Evolutionary conservation across 441 rosid species (phyloP), one percentile per base, ranked within the genome.

Genomic region (Flueggea neowawraea): DNA sequence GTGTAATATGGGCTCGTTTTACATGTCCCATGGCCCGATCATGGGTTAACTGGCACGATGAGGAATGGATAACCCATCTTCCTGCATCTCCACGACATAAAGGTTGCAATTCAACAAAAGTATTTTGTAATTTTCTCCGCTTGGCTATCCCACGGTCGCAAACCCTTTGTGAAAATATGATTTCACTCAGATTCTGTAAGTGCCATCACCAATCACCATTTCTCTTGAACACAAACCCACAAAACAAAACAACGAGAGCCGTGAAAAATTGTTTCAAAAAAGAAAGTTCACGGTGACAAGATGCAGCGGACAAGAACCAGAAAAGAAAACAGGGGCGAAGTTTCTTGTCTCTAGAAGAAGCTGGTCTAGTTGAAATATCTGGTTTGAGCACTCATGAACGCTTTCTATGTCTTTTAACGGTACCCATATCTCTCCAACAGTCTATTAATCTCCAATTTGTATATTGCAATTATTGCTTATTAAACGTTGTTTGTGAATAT

Each of bases 361-460:
- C 96, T 12, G 96, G 97, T 16, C 80, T 92, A 6, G 89, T 92
- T 3, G 96, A 92, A 67, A 57, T 90, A 0, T 84, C 96, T 1
- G 98, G 96, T 0, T 69, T 92, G 57, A 79, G 83, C 78, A 75
- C 85, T n/a, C 98, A 92, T 55, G 98, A 90, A 69, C 81, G 76
- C 59, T 92, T 90, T 61, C 89, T 92, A 4, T 88, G 93, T 55
- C 86, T 96, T 67, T 69, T 90, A 63, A 90, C 96, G 88, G 98
- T 89, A 78, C n/a, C n/a, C n/a, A n/a, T 12, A 31, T 8, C 14
- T 55, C 31, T 32, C 4, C 32, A 55, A 28, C 33, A 7, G 6
- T 16, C 9, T n/a, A n/a, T n/a, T n/a, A n/a, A n/a, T n/a, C n/a
- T n/a, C n/a, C n/a, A n/a, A n/a, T n/a, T n/a, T n/a, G n/a, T n/a